Evolutionary conservation across 2,329 filamentous ascomycete species (phyloP), one percentile per base, ranked within the genome.

Genomic region (Ophiognomonia clavigignenti-juglandacearum): DNA sequence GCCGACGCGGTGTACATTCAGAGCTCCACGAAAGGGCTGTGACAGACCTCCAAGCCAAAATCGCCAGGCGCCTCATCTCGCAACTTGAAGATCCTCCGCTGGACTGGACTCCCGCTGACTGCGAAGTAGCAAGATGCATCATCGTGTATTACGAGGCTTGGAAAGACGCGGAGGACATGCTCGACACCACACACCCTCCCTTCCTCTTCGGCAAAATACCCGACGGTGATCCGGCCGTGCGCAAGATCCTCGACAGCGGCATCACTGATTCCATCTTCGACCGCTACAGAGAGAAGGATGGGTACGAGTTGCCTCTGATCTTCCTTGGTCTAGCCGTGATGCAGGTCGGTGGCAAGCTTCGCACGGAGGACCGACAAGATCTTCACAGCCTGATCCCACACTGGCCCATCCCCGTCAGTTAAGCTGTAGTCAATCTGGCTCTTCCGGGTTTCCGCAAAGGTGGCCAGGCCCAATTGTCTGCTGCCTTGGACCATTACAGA

Each of bases 241-340:
- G 50, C 29, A 13, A 10, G 11, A 42, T 11, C n/a, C 50, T 53
- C 31, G 27, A 53, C 47, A 38, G 16, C 24, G 43, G 39, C 19
- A 23, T 48, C 23, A 40, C 43, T 18, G 43, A 47, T 5, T 11
- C 26, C 34, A 36, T 53, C 9, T 45, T 53, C 36, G 34, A 16
- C 10, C 37, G 27, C 18, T 18, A 22, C 8, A 44, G 18, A 19
- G n/a, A n/a, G n/a, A n/a, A n/a, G n/a, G n/a, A n/a, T n/a, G 48
- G 48, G 23, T 4, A 29, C 3, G 39, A 81, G 19, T 59, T 57
- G 41, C 43, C 32, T 3, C 36, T 57, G 34, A 46, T 55, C 24
- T 14, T 60, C 11, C 39, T 51, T 32, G 53, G 53, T 10, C 56
- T 53, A 3, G 18, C 57, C 26, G 45, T 60, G 52, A 59, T 59